phyloP scores from a whole-genome alignment of 768 basidiomycete genomes.

The Amanita subjunquillea region DNA sequence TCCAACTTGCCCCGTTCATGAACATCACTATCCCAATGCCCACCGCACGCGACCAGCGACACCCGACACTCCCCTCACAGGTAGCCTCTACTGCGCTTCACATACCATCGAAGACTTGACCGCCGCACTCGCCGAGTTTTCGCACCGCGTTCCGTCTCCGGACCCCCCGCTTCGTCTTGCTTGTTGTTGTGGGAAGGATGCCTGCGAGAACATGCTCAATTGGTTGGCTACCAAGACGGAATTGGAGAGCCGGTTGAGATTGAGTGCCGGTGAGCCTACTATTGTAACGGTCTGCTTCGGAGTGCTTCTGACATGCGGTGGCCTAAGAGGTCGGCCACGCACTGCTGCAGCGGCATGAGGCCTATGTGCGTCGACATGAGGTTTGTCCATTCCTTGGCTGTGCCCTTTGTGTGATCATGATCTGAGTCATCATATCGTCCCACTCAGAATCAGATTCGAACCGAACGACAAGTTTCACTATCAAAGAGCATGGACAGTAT shows the following conservation, averaged over 20 bases:
- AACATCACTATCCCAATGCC: background rate
- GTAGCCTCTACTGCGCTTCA: constrained; percentile 39
- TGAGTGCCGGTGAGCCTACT: constrained; percentile 68
- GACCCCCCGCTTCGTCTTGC: constrained; percentile 40
- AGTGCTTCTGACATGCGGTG: constrained; percentile 1
- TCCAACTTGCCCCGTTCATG: background rate
- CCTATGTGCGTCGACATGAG: constrained; percentile 68
- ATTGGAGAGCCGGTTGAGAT: constrained; percentile 66
- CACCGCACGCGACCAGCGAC: constrained; percentile 22
- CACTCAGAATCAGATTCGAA: background rate
- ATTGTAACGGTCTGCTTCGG: background rate
- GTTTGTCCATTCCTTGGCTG: constrained; percentile 22
- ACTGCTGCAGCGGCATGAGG: constrained; percentile 76
- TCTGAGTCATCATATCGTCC: background rate
- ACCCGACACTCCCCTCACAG: constrained; percentile 20
- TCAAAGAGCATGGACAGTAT: constrained; percentile 8
- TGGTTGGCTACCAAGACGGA: constrained; percentile 60
- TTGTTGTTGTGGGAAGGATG: constrained; percentile 60
- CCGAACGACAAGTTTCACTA: background rate
- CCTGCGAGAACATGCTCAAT: constrained; percentile 52
- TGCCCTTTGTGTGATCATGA: background rate
- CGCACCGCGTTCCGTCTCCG: constrained; percentile 57
- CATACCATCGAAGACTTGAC: constrained; percentile 76
- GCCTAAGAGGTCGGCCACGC: constrained; percentile 81
- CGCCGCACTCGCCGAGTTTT: constrained; percentile 59